phyloP scores from a whole-genome alignment of 345 rosid species.

The Eucalyptus polyanthemos region DNA sequence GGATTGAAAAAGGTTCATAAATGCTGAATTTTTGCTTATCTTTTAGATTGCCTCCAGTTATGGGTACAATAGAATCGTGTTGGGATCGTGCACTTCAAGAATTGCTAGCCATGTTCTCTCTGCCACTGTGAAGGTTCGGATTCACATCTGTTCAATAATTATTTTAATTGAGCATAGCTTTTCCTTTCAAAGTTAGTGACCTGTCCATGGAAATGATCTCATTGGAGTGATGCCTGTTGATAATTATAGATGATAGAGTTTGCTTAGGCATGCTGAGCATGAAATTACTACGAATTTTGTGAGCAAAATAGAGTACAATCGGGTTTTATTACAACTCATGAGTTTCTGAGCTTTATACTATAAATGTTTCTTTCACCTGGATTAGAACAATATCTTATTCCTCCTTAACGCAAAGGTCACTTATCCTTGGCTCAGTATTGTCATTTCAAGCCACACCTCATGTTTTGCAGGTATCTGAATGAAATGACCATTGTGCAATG shows the following conservation, averaged over 20 bases:
- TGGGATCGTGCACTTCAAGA: constrained; percentile 78
- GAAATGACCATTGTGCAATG: not conserved
- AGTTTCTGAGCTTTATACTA: not conserved
- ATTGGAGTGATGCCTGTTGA: not conserved
- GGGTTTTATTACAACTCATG: not conserved
- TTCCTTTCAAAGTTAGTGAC: not conserved
- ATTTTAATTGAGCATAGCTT: not conserved
- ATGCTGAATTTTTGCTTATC: not conserved
- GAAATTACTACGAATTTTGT: not conserved
- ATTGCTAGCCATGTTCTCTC: constrained; percentile 81
- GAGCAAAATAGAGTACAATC: not conserved
- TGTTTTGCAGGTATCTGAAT: not conserved
- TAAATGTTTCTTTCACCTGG: not conserved
- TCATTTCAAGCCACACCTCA: not conserved
- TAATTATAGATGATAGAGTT: not conserved
- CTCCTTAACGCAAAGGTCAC: not conserved
- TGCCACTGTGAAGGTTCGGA: constrained; percentile 75
- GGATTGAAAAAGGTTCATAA: not conserved
- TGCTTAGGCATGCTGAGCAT: not conserved
- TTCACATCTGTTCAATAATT: not conserved
- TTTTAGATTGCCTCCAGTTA: constrained; percentile 59
- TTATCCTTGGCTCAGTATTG: not conserved
- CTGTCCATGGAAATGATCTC: not conserved
- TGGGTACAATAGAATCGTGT: constrained; percentile 63
- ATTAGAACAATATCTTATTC: not conserved